Percentiles rank a stretch among this genome's conserved stretches.
phyloP scores from a whole-genome alignment of 345 rosid species.

The Brassica napus region DNA sequence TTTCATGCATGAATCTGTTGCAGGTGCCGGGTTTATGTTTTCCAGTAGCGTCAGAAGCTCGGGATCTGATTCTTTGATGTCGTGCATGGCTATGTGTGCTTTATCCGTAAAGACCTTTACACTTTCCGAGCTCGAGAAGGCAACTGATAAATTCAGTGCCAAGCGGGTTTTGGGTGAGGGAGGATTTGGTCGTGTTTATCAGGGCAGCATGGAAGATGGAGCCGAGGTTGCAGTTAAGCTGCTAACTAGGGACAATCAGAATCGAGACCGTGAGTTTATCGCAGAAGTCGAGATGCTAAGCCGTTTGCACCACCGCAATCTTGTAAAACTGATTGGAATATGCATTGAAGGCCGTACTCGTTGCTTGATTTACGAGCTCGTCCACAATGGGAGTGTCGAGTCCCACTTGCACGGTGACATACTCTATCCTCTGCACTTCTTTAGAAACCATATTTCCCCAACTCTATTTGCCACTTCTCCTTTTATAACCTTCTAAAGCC shows the following conservation, averaged over 20 bases:
- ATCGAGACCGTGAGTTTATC: conserved; percentile 89
- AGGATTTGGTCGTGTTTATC: conserved; percentile 96
- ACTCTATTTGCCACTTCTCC: conserved; percentile 2
- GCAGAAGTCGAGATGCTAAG: conserved; percentile 99
- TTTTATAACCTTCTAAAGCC: conserved; percentile 27
- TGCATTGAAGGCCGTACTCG: conserved; percentile 88
- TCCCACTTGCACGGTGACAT: conserved; percentile 95
- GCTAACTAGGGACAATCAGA: conserved; percentile 83
- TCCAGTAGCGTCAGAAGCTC: conserved; percentile 81
- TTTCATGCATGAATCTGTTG: conserved; percentile 15
- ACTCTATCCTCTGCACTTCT: conserved; percentile 9
- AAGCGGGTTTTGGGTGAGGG: conserved; percentile 92
- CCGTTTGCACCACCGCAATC: conserved; percentile 99
- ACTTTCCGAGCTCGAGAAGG: conserved; percentile 76
- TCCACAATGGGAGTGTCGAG: conserved; percentile 95
- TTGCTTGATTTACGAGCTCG: conserved; percentile 91
- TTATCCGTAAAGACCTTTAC: conserved; percentile 80
- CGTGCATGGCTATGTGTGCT: conserved; percentile 80
- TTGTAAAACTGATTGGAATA: conserved; percentile 90
- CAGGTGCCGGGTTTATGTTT: conserved; percentile 65
- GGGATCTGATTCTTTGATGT: conserved; percentile 65
- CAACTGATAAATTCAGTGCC: conserved; percentile 87
- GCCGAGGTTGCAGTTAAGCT: conserved; percentile 89
- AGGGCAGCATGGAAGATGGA: conserved; percentile 76
- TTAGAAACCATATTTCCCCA: not conserved